These are phyloP conservation scores for Dryadomyces quercus-mongolicae DNA, from an alignment of 2,329 filamentous ascomycete genomes.

Conservation along the genomic window DNA sequence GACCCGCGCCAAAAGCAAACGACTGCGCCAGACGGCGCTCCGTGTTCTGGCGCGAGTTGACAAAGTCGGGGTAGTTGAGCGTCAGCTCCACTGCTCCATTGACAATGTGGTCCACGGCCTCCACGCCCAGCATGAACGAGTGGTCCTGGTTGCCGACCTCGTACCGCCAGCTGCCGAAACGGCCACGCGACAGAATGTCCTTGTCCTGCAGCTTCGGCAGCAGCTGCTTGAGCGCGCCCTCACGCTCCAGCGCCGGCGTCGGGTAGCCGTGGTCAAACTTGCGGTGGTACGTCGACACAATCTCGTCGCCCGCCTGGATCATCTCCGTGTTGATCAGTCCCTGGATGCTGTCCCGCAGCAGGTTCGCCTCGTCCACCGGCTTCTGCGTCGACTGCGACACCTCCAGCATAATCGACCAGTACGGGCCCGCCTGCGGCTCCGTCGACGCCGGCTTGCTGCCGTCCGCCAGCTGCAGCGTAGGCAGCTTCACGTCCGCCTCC, in stretches of 20 bases:
- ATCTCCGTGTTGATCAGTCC: conserved; percentile 97
- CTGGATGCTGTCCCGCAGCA: conserved; percentile 86
- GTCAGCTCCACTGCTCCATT: conserved; percentile 85
- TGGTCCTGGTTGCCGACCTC: conserved; percentile 94
- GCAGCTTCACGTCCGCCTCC: conserved; percentile 65
- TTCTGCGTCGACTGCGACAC: conserved; percentile 94
- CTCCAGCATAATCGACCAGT: conserved; percentile 99
- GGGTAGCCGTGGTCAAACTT: conserved; percentile 98
- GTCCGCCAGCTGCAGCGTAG: conserved; percentile 74
- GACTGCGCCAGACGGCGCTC: conserved; percentile 48
- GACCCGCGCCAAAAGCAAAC: conserved; percentile 26
- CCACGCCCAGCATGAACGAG: conserved; percentile 93
- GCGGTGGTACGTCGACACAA: conserved; percentile 96
- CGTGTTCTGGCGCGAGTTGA: conserved; percentile 64
- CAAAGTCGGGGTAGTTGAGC: conserved; percentile 93
- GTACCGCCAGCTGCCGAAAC: conserved; percentile 97
- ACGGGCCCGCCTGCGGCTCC: conserved; percentile 74
- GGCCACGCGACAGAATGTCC: conserved; percentile 90
- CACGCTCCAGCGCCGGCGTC: conserved; percentile 86
- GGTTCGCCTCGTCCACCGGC: conserved; percentile 74
- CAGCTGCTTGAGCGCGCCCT: conserved; percentile 84
- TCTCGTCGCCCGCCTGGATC: conserved; percentile 82
- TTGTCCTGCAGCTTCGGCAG: conserved; percentile 84
- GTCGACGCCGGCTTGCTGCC: conserved; percentile 66
- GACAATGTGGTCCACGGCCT: conserved; percentile 82